A percentile compares a stretch with the other conserved stretches of the same genome.
phyloP scores from a whole-genome alignment of 768 basidiomycete species.

The Psilocybe subaeruginosa region DNA sequence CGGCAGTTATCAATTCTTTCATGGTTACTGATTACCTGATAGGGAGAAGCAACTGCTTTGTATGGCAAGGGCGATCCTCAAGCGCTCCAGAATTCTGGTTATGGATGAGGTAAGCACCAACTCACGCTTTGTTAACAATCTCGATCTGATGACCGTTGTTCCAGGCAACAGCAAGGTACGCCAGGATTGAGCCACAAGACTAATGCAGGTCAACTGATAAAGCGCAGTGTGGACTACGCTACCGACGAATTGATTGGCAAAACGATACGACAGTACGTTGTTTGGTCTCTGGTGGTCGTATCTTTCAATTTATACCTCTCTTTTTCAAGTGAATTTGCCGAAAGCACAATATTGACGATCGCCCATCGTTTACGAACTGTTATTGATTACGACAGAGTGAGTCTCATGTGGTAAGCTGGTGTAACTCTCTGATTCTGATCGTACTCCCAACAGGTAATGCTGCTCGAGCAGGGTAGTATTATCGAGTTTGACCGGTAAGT shows the following conservation, averaged over 20 bases:
- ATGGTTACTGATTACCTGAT: not conserved
- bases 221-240: constrained; percentile 69
- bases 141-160: constrained; percentile 36
- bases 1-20: not conserved
- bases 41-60: constrained; percentile 80
- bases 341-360: constrained; percentile 83
- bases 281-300: constrained; percentile 64
- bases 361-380: constrained; percentile 80
- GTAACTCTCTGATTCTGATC: not conserved
- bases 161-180: constrained; percentile 42
- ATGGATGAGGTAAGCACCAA: constrained; percentile 71
- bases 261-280: constrained; percentile 72
- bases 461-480: constrained; percentile 76
- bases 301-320: constrained; percentile 25
- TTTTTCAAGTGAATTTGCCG: constrained; percentile 79
- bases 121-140: not conserved
- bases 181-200: constrained; percentile 53
- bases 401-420: constrained; percentile 31
- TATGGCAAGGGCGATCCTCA: constrained; percentile 84
- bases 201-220: constrained; percentile 67
- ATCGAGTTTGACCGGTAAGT: constrained; percentile 66
- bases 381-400: constrained; percentile 82
- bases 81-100: constrained; percentile 71
- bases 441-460: constrained; percentile 54
- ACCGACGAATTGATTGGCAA: constrained; percentile 84